phyloP scores from a whole-genome alignment of 2,329 filamentous ascomycete genomes.

The Fusarium equiseti region DNA sequence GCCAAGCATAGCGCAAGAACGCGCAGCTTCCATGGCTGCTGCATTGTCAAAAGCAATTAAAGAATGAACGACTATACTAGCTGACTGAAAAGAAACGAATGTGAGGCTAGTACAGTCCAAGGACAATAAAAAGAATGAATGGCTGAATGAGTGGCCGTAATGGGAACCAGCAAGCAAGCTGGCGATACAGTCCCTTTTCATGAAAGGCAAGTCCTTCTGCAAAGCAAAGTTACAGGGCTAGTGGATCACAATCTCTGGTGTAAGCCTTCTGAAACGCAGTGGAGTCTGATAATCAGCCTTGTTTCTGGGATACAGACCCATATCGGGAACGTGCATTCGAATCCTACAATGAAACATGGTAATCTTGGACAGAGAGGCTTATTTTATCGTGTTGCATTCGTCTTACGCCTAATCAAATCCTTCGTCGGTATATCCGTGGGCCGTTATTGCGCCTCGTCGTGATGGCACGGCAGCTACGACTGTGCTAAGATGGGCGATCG shows the following conservation, averaged over 20 bases:
- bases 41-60: conserved; percentile 6
- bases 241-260: conserved; percentile 11
- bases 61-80: neutral
- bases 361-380: neutral
- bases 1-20: conserved; percentile 17
- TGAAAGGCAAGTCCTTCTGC: neutral
- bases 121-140: neutral
- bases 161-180: neutral
- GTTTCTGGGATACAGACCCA: neutral
- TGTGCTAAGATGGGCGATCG: neutral
- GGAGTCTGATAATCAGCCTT: neutral
- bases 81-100: neutral
- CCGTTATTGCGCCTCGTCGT: neutral
- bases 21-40: conserved; percentile 12
- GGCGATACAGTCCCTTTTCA: conserved; percentile 11
- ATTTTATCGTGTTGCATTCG: neutral
- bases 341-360: conserved; percentile 1
- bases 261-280: conserved; percentile 16
- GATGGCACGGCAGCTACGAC: neutral
- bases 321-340: neutral
- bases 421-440: neutral
- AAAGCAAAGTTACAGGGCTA: neutral
- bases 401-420: neutral
- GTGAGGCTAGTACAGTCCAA: neutral
- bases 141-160: conserved; percentile 1